Base-by-base conservation (phyloP, 2,329 filamentous ascomycete genomes). In the Hypoxylon rubiginosum region DNA sequence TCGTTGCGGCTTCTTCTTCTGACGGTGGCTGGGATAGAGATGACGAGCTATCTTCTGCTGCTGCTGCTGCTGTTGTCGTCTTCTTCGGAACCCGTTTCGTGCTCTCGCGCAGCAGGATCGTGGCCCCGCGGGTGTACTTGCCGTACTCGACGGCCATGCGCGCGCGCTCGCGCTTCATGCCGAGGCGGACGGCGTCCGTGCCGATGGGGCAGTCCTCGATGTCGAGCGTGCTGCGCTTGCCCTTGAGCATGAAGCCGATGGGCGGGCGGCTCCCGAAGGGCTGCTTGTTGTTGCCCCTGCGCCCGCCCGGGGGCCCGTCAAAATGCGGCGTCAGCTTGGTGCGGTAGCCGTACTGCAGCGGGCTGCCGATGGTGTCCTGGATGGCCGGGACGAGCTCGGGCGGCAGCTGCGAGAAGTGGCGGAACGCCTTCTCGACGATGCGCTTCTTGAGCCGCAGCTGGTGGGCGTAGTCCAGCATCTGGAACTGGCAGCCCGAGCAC, bases 261-360 rank as follows among this genome's bases (percentile, higher is more conserved):
- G 91, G 86, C 0, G 96, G 96, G 3, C 92, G 85, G 60, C 85
- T 83, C 13, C 85, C 80, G 72, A 92, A 91, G 4, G 78, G 69
- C 9, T 76, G 73, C 56, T 80, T 81, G 62, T 85, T 83, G n/a
- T n/a, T n/a, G n/a, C n/a, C n/a, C 75, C 84, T 85, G 64, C 83
- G 82, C 63, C 86, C 81, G 41, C 82, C 85, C 4, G 88, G 88
- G 0, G 94, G 92, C 0, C 89, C 92, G 76, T 97, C 92, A 76
- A 98, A 99, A 80, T 99, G 96, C 28, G 96, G 96, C 17, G 96
- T 99, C 71, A 99, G 86, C 81, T 99, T 99, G 19, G 96, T 99
- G 58, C 96, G 89, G 83, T 99, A 99, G 61, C 91, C 92, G 79
- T 97, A 98, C 80, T 97, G 90, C 67, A 97, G 80, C 2, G 96